Base-by-base conservation (phyloP, 495 filamentous ascomycete genomes). In the Aspergillus hancockii region DNA sequence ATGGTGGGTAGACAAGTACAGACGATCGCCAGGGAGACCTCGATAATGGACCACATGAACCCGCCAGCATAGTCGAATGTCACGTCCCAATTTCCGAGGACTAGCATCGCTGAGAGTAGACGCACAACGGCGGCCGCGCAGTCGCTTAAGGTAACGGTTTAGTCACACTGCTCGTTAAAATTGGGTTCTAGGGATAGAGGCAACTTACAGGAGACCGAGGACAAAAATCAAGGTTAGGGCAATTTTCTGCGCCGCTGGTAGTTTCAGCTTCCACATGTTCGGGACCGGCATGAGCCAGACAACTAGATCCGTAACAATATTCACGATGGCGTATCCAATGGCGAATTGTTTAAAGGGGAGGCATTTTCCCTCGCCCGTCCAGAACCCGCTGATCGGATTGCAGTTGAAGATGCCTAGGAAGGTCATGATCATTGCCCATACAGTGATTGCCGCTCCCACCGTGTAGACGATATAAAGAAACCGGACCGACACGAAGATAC, bases 271-370 rank as follows among this genome's bases (percentile, higher is more conserved):
- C 61, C 65, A 65, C 36, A 77, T 68, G 22, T 63, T 61, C 1
- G 74, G 75, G 50, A 77, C 67, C n/a, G 76, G 73, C 60, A 79
- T 67, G 13, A 70, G 21, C 23, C 77, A 62, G 31, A 78, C 71
- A n/a, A 74, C 34, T 0, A 77, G 21, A 58, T 81, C 76, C 18
- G 70, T 75, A 0, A 62, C 47, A 9, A 80, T 71, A 23, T 71
- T 71, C 2, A 62, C 60, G 28, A 62, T 53, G 18, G 52, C 54
- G 25, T 58, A 62, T 31, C 54, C 28, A 71, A 45, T 49, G 12
- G 50, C 50, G 21, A 63, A 58, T 32, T 46, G 9, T 19, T 46
- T 50, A 13, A 63, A 57, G 13, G 53, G 28, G n/a, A 63, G n/a
- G 51, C 55, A 63, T 32, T 25, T 50, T 8, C 60, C 60, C 12